Percentiles rank a stretch among this genome's conserved stretches.
Conservation (phyloP, 352 stramenopile genomes). For the Pelagophyceae sp. region DNA sequence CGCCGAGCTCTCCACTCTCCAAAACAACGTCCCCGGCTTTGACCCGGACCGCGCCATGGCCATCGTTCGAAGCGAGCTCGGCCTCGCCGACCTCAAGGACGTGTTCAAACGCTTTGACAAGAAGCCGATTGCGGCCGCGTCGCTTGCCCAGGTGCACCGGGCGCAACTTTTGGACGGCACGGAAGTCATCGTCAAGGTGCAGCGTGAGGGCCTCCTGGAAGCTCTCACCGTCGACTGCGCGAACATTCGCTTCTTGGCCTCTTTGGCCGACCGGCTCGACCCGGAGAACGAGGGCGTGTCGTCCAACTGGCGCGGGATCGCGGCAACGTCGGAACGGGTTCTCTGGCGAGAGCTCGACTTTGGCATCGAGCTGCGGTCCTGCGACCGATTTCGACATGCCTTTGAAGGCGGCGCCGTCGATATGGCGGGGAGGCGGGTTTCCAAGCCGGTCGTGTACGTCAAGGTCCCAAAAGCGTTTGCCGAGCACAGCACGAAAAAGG, state of each 20-base stretch:
- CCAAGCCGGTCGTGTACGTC: slow-evolving; percentile 51
- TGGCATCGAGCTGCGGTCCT: slow-evolving; percentile 60
- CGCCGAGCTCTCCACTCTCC: slow-evolving; percentile 59
- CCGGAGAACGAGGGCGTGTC: slow-evolving; percentile 59
- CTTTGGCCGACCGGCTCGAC: slow-evolving; percentile 64
- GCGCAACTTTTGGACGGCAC: slow-evolving; percentile 66
- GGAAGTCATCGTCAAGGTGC: slow-evolving; percentile 88
- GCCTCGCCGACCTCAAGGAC: slow-evolving; percentile 56
- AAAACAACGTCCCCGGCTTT: slow-evolving; percentile 64
- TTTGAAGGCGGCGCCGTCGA: background rate
- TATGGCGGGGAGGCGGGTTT: background rate
- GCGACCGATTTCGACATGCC: slow-evolving; percentile 51
- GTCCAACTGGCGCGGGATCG: slow-evolving; percentile 57
- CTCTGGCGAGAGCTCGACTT: slow-evolving; percentile 78
- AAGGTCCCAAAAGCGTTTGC: slow-evolving; percentile 50
- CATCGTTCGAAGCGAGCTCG: slow-evolving; percentile 61
- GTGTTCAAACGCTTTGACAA: slow-evolving; percentile 80
- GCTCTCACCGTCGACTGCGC: slow-evolving; percentile 71
- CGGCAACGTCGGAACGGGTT: slow-evolving; percentile 65
- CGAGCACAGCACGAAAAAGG: slow-evolving; percentile 42
- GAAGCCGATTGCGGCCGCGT: slow-evolving; percentile 73
- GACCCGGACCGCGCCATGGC: slow-evolving; percentile 44
- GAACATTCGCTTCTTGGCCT: slow-evolving; percentile 62
- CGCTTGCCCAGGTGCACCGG: slow-evolving; percentile 85
- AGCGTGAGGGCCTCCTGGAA: slow-evolving; percentile 64